These are phyloP conservation scores for Coniella lustricola DNA, from an alignment of 2,329 filamentous ascomycete genomes.

Conservation along the genomic window DNA sequence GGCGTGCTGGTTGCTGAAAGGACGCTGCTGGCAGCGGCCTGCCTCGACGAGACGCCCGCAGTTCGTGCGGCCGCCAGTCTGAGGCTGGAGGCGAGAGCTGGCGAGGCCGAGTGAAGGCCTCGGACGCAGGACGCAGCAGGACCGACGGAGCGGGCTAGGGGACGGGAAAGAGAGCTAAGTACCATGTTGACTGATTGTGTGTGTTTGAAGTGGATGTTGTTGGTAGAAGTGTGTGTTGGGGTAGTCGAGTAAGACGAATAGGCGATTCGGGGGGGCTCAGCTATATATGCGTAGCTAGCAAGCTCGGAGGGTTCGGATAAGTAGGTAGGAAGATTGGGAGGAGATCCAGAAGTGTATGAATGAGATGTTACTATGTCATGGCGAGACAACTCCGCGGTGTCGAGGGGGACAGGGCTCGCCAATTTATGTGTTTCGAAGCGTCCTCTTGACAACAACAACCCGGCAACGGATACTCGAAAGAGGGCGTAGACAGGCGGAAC, in stretches of 20 bases:
- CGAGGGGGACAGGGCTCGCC: conserved; percentile 5
- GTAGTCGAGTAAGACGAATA: neutral
- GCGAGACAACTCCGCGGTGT: neutral
- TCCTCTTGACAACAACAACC: neutral
- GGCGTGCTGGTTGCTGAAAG: conserved; percentile 1
- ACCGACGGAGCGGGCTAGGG: conserved; percentile 18
- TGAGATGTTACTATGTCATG: conserved; percentile 1
- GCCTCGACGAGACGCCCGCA: conserved; percentile 13
- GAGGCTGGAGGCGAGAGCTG: conserved; percentile 11
- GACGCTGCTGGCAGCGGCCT: conserved; percentile 8
- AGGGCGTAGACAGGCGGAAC: neutral
- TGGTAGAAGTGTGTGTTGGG: neutral
- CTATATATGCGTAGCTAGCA: conserved; percentile 5
- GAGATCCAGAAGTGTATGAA: conserved; percentile 1
- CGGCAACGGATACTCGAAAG: neutral
- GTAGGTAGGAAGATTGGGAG: neutral
- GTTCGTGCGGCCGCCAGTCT: conserved; percentile 8
- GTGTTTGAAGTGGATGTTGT: neutral
- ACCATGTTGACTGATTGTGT: conserved; percentile 19
- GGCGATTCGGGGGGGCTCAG: neutral
- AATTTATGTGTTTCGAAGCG: conserved; percentile 9
- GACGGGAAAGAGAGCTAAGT: conserved; percentile 17
- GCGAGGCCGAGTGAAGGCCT: conserved; percentile 16
- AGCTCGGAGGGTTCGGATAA: no score
- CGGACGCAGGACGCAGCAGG: conserved; percentile 17